Conservation (phyloP, 2,329 filamentous ascomycete species). For the Diplodia corticola region DNA sequence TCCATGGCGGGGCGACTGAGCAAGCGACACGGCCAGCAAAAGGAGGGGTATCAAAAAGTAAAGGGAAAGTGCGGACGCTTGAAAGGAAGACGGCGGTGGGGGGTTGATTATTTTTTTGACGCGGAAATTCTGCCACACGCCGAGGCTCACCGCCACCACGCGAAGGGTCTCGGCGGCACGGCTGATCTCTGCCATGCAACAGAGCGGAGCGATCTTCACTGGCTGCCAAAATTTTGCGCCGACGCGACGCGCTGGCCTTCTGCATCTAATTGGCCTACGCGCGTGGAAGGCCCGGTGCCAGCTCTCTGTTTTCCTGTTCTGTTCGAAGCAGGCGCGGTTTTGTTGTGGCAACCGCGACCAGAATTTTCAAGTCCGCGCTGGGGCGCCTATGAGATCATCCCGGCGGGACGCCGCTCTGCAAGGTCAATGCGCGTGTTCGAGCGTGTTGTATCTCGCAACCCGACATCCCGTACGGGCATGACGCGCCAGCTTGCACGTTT, state of each 20-base stretch:
- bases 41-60: slow-evolving; percentile 22
- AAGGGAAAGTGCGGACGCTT: slow-evolving; percentile 11
- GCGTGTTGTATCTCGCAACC: neutral
- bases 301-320: neutral
- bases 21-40: slow-evolving; percentile 9
- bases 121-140: slow-evolving; percentile 19
- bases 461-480: neutral
- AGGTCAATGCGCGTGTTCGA: slow-evolving; percentile 11
- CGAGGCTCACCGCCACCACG: slow-evolving; percentile 4
- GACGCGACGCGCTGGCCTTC: neutral
- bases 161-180: neutral
- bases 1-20: slow-evolving; percentile 57
- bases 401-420: slow-evolving; percentile 3
- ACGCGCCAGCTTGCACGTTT: neutral
- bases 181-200: slow-evolving; percentile 10
- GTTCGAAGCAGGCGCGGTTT: neutral
- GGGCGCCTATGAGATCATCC: slow-evolving; percentile 17
- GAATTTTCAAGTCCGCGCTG: slow-evolving; percentile 14
- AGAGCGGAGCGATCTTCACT: neutral
- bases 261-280: neutral
- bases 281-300: neutral
- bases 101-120: slow-evolving; percentile 20
- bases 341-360: neutral
- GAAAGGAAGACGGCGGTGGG: slow-evolving; percentile 13
- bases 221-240: slow-evolving; percentile 1